Evolutionary conservation across 192 early-diverging fungal species (phyloP).

Genomic region (Dimargaris xerosporica): DNA sequence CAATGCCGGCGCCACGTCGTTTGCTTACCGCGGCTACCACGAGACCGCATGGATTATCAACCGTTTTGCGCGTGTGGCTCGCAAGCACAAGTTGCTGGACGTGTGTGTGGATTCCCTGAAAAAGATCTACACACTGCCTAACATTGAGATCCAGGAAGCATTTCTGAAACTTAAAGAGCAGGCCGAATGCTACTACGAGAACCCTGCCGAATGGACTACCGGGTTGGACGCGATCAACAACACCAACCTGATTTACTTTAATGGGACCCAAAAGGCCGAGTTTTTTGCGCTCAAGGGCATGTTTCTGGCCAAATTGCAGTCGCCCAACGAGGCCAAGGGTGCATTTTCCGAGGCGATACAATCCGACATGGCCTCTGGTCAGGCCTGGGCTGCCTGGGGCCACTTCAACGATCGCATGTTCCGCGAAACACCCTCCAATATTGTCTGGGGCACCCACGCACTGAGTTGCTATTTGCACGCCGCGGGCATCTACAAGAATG

Average conservation of each 20-base stretch:
- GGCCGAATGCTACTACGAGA: conserved; percentile 93
- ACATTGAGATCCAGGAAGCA: conserved; percentile 99
- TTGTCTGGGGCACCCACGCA: conserved; percentile 70
- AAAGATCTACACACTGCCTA: conserved; percentile 97
- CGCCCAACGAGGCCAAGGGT: conserved; percentile 74
- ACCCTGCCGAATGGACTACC: conserved; percentile 68
- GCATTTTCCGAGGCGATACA: conserved; percentile 84
- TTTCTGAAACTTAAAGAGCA: conserved; percentile 94
- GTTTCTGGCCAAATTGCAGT: conserved; percentile 77
- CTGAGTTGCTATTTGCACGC: conserved; percentile 95
- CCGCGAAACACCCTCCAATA: conserved; percentile 64
- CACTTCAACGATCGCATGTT: conserved; percentile 87
- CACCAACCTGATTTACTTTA: conserved; percentile 96
- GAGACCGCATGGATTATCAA: conserved; percentile 99
- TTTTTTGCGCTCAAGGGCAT: conserved; percentile 94
- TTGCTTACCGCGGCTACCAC: conserved; percentile 94
- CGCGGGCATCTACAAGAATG: conserved; percentile 70
- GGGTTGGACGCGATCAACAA: conserved; percentile 98
- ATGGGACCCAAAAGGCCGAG: conserved; percentile 80
- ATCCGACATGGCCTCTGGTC: conserved; percentile 72
- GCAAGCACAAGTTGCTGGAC: conserved; percentile 88
- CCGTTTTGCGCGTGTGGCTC: conserved; percentile 90
- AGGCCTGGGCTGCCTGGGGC: conserved; percentile 95
- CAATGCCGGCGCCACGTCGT: conserved; percentile 37
- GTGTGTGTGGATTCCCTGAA: conserved; percentile 84